Conservation (phyloP, 257 asterid genomes). For the Paraleonurus japonicus region DNA sequence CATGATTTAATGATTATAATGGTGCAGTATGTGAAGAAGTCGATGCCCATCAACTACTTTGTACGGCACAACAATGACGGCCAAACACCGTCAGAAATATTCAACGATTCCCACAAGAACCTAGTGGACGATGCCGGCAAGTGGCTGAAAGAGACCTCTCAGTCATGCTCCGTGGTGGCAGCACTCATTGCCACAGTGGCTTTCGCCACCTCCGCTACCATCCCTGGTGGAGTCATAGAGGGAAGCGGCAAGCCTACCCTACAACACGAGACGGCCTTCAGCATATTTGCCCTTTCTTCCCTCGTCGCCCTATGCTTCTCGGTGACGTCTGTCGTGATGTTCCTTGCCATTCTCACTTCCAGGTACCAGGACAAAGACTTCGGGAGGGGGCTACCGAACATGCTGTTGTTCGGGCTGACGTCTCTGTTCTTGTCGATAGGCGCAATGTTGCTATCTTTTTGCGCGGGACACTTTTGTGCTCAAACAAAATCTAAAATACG, state of each 20-base stretch:
- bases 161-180: slow-evolving; percentile 57
- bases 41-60: slow-evolving; percentile 35
- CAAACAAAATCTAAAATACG: slow-evolving; percentile 21
- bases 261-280: slow-evolving; percentile 31
- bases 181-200: slow-evolving; percentile 63
- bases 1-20: too few relatives aligned
- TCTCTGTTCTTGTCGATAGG: slow-evolving; percentile 51
- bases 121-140: slow-evolving; percentile 32
- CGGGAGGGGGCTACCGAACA: slow-evolving; percentile 35
- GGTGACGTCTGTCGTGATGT: slow-evolving; percentile 46
- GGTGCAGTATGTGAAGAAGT: slow-evolving; percentile 36
- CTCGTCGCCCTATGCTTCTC: slow-evolving; percentile 53
- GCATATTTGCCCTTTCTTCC: slow-evolving; percentile 42
- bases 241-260: slow-evolving; percentile 34
- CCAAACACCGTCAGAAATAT: slow-evolving; percentile 39
- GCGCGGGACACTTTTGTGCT: slow-evolving; percentile 55
- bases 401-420: slow-evolving; percentile 42
- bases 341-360: slow-evolving; percentile 54
- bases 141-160: slow-evolving; percentile 49
- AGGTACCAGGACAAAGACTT: slow-evolving; percentile 42
- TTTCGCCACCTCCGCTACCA: slow-evolving; percentile 49
- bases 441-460: slow-evolving; percentile 48
- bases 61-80: slow-evolving; percentile 23
- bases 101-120: slow-evolving; percentile 24
- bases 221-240: slow-evolving; percentile 47